These are phyloP conservation scores for Chlorella sorokiniana DNA, from an alignment of 139 green algal genomes.

Conservation along the genomic window DNA sequence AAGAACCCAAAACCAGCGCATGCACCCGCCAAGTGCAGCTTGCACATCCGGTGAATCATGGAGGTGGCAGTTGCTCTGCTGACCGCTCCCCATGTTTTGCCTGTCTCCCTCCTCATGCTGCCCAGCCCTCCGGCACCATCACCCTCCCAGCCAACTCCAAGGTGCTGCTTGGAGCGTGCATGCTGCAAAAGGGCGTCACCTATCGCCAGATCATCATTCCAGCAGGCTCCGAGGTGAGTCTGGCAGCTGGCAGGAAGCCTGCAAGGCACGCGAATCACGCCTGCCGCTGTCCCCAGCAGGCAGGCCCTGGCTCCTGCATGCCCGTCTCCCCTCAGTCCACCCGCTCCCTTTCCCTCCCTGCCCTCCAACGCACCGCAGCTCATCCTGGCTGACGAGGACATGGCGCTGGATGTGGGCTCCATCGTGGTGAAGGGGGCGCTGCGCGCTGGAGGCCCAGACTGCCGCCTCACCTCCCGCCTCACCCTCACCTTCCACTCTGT, in stretches of 20 bases:
- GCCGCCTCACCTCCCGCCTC: slow-evolving; percentile 34
- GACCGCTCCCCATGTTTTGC: no score
- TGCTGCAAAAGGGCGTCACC: background rate
- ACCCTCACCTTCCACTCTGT: slow-evolving; percentile 25
- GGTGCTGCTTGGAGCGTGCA: slow-evolving; percentile 36
- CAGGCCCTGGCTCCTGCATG: no score
- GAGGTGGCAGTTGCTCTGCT: background rate
- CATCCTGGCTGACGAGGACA: slow-evolving; percentile 29
- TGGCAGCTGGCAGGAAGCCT: background rate
- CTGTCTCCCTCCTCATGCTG: no score
- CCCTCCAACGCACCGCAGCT: slow-evolving; percentile 16
- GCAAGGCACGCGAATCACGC: no score
- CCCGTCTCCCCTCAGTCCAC: background rate
- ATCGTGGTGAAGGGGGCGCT: slow-evolving; percentile 26
- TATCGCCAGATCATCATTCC: slow-evolving; percentile 33
- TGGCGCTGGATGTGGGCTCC: slow-evolving; percentile 23
- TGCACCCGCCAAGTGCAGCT: no score
- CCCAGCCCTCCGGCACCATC: slow-evolving; percentile 21
- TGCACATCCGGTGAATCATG: no score
- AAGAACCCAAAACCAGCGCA: no score
- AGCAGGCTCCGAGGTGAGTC: slow-evolving; percentile 19
- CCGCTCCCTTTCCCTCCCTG: background rate
- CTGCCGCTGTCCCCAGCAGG: no score
- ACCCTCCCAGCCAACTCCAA: slow-evolving; percentile 30
- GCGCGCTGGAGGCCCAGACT: slow-evolving; percentile 22